Conservation (phyloP, 768 basidiomycete genomes). For the Lactarius indigo region DNA sequence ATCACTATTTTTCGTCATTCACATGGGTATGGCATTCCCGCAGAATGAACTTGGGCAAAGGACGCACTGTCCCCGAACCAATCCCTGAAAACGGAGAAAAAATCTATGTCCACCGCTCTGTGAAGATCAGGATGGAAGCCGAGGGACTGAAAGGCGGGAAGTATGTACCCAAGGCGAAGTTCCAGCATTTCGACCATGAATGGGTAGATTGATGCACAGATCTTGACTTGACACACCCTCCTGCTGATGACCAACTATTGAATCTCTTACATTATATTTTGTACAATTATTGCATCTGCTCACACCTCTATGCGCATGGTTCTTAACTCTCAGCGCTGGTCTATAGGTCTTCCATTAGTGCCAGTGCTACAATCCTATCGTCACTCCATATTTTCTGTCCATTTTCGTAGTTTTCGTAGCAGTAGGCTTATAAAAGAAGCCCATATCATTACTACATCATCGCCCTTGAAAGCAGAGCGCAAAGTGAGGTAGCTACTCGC, state of each 20-base stretch:
- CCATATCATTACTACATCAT: too few relatives aligned
- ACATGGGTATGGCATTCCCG: neutral
- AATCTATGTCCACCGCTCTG: conserved; percentile 8
- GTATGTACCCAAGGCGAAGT: conserved; percentile 34
- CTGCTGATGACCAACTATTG: neutral
- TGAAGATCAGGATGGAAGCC: conserved; percentile 18
- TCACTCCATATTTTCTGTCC: neutral
- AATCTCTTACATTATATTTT: neutral
- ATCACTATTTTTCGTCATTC: neutral
- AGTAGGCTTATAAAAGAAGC: neutral
- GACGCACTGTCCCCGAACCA: conserved; percentile 3
- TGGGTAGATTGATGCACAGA: conserved; percentile 27
- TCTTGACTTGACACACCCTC: neutral
- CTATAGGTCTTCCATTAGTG: neutral
- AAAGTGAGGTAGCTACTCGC: too few relatives aligned
- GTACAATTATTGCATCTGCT: neutral
- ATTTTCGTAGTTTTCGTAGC: neutral
- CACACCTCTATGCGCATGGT: neutral
- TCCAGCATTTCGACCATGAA: conserved; percentile 18
- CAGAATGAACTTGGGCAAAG: conserved; percentile 5
- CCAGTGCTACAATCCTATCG: neutral
- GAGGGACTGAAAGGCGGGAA: conserved; percentile 28
- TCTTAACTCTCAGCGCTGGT: too few relatives aligned
- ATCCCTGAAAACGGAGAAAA: neutral
- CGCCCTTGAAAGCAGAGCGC: too few relatives aligned